phyloP scores from a whole-genome alignment of 495 filamentous ascomycete genomes.

The Cladorrhinum samala region DNA sequence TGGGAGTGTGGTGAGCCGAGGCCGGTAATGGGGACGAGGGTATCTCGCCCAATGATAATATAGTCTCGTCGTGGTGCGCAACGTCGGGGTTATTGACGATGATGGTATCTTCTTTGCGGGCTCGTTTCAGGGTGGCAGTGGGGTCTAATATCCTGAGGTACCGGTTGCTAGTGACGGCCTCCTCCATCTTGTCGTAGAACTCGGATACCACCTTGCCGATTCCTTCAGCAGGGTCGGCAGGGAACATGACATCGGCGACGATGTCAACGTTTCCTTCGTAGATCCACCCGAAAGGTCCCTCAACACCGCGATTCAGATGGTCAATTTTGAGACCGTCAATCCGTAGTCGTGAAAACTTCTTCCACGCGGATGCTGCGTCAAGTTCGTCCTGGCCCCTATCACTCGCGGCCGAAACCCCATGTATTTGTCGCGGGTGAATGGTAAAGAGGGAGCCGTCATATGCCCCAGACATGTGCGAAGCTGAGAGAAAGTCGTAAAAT shows the following conservation, averaged over 20 bases:
- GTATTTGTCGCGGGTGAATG: constrained; percentile 88
- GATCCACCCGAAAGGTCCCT: constrained; percentile 96
- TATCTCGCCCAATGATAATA: not conserved
- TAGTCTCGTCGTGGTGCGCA: constrained; percentile 1
- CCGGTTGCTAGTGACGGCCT: constrained; percentile 73
- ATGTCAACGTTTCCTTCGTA: constrained; percentile 95
- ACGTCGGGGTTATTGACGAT: constrained; percentile 20
- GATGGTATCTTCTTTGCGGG: constrained; percentile 13
- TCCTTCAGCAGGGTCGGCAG: constrained; percentile 75
- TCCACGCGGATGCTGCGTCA: constrained; percentile 58
- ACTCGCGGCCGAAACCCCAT: constrained; percentile 50
- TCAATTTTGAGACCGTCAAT: constrained; percentile 94
- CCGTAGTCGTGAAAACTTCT: constrained; percentile 83
- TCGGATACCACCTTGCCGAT: constrained; percentile 88
- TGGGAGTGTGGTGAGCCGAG: not conserved
- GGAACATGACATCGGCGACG: constrained; percentile 90
- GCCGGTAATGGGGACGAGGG: constrained; percentile 2
- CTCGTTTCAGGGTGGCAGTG: constrained; percentile 20
- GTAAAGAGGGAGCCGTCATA: constrained; percentile 95
- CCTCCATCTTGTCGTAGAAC: constrained; percentile 90
- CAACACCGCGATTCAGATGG: constrained; percentile 88
- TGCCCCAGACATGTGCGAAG: constrained; percentile 91
- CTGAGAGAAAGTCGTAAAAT: constrained; percentile 94
- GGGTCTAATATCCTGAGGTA: constrained; percentile 44
- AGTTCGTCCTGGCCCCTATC: constrained; percentile 39